These are phyloP conservation scores for Tagetes erecta DNA, from an alignment of 129 eudicot genomes.

Conservation along the genomic window DNA sequence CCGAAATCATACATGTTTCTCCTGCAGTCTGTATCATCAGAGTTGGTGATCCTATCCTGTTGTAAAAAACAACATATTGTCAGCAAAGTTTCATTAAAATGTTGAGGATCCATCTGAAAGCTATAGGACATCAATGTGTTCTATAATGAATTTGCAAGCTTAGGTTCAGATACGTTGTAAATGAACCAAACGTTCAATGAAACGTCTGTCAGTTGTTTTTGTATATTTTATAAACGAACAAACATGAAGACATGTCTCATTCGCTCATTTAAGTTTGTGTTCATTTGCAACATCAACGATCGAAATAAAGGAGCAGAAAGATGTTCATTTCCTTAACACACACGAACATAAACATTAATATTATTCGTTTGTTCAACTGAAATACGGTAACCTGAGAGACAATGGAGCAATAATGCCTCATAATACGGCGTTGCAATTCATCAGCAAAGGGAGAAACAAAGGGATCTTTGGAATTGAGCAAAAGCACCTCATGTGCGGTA, in stretches of 20 bases:
- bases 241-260: neutral
- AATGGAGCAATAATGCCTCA: constrained; percentile 55
- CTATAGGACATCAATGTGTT: neutral
- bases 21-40: constrained; percentile 52
- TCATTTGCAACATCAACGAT: neutral
- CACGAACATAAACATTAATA: neutral
- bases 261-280: neutral
- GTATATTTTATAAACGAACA: neutral
- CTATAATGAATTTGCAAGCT: neutral
- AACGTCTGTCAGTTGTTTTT: neutral
- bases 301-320: neutral
- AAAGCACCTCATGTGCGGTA: constrained; percentile 76
- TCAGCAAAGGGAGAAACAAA: constrained; percentile 74
- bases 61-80: neutral
- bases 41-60: constrained; percentile 57
- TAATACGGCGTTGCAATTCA: constrained; percentile 63
- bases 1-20: constrained; percentile 61
- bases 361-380: neutral
- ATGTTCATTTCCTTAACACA: neutral
- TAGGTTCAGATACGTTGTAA: neutral
- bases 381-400: constrained; percentile 51
- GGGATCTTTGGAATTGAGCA: constrained; percentile 76
- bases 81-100: neutral
- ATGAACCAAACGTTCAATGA: neutral
- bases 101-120: neutral